phyloP scores from a whole-genome alignment of 352 stramenopile genomes.

The Globisporangium spinosum region DNA sequence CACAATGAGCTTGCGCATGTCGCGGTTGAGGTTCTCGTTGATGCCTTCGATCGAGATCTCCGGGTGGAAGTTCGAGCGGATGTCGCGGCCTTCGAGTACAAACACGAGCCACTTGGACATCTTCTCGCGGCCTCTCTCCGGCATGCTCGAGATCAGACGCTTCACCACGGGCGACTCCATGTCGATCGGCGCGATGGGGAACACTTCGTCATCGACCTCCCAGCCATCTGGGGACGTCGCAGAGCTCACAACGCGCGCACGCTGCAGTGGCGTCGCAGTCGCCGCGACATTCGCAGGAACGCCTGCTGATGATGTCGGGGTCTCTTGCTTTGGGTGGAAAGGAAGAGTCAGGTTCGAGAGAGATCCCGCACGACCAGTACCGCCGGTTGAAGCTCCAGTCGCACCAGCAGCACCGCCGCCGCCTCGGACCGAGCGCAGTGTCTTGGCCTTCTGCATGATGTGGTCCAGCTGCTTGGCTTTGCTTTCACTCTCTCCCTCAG shows the following conservation, averaged over 20 bases:
- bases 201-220: conserved; percentile 62
- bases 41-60: conserved; percentile 69
- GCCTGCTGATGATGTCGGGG: neutral
- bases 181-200: conserved; percentile 59
- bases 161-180: conserved; percentile 78
- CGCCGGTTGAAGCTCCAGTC: conserved; percentile 8
- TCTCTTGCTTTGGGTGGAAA: neutral
- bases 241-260: conserved; percentile 25
- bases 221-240: conserved; percentile 38
- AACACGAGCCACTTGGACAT: conserved; percentile 74
- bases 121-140: conserved; percentile 56
- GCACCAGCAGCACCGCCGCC: conserved; percentile 23
- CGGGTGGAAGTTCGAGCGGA: conserved; percentile 66
- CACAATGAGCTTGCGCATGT: conserved; percentile 71
- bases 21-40: conserved; percentile 52
- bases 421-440: conserved; percentile 56
- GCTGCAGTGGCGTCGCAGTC: conserved; percentile 15
- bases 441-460: conserved; percentile 48
- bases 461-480: conserved; percentile 45
- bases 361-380: neutral
- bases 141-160: conserved; percentile 61
- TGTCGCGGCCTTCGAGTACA: conserved; percentile 65
- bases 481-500: conserved; percentile 28
- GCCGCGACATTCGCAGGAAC: conserved; percentile 2
- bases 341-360: neutral